Evolutionary conservation across 2,329 filamentous ascomycete genomes (phyloP).

Genomic region (Penicillium capsulatum): DNA sequence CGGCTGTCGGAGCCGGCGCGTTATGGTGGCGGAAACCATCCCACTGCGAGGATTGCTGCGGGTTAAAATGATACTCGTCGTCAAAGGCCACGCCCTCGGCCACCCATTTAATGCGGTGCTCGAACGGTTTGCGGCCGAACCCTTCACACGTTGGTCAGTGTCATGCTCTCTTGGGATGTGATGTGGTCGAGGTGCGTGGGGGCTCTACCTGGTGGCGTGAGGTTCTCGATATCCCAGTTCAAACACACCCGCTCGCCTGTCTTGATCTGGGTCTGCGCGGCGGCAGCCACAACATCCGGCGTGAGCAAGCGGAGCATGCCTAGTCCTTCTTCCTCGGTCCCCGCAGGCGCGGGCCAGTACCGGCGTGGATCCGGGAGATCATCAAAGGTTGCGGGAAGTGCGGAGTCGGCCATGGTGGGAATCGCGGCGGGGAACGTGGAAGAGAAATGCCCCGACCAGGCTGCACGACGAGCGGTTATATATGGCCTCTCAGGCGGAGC

Average conservation of each 20-base stretch:
- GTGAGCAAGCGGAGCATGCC: slow-evolving; percentile 53
- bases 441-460: too few species aligned
- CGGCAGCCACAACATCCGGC: slow-evolving; percentile 48
- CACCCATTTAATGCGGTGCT: slow-evolving; percentile 51
- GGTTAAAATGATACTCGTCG: slow-evolving; percentile 52
- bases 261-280: slow-evolving; percentile 51
- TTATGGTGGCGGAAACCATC: slow-evolving; percentile 52
- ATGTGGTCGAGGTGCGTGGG: too few species aligned
- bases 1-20: slow-evolving; percentile 37
- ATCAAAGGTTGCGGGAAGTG: slow-evolving; percentile 31
- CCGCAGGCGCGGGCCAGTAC: slow-evolving; percentile 47
- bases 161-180: too few species aligned
- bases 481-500: slow-evolving; percentile 14
- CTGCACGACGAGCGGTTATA: too few species aligned
- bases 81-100: slow-evolving; percentile 45
- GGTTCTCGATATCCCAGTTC: slow-evolving; percentile 55
- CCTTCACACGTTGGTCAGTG: too few species aligned
- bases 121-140: slow-evolving; percentile 50
- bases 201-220: slow-evolving; percentile 42
- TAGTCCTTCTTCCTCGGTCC: slow-evolving; percentile 51
- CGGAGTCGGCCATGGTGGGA: slow-evolving; percentile 20
- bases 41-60: slow-evolving; percentile 54
- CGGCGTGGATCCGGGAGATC: slow-evolving; percentile 48
- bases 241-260: slow-evolving; percentile 53
- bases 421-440: not conserved